Evolutionary conservation across 805 yeast species (phyloP), one percentile per base, ranked within the genome.

Genomic region (Starmerella floricola): DNA sequence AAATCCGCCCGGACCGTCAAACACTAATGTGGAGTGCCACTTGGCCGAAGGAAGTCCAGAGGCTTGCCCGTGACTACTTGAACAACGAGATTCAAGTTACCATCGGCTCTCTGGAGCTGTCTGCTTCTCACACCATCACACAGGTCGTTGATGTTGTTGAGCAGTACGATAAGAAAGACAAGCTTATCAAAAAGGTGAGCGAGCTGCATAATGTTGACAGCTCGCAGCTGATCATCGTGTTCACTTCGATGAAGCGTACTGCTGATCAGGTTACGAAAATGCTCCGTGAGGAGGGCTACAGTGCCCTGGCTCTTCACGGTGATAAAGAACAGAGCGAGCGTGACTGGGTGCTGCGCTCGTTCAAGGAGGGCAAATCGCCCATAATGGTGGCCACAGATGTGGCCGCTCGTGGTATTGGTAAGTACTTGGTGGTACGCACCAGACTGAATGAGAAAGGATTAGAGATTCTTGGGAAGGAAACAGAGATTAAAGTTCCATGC

Each of bases 1-100:
- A 88, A 73, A 91, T 91, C 63, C 83, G 98, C 72, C 98, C 98
- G 49, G 98, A 91, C 66, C 86, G 97, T 73, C 98, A 91, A 71
- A 91, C 98, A 48, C 73, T 88, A 57, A 85, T 91, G 96, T 91
- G 97, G 97, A 88, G 97, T 49, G 98, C 98, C 55, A 91, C 98
- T 43, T 91, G 98, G 98, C 98, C 98, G 58, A 88, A 87, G 74
- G 94, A 85, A 65, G 97, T 91, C 51, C 93, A 88, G 72, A 72
- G 78, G 54, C 73, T 91, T 61, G 93, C 96, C 53, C 74, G 79
- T 58, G 98, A 91, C 65, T 91, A 84, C 66, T 73, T 88, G 62
- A 66, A 74, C 43, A 95, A 91, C 62, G 91, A 88, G 60, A 88
- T 91, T 61, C 97, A 91, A 71, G 97, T 91, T 54, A 88, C 83